Base-by-base conservation (phyloP, 768 basidiomycete genomes). In the Suillus occidentalis region DNA sequence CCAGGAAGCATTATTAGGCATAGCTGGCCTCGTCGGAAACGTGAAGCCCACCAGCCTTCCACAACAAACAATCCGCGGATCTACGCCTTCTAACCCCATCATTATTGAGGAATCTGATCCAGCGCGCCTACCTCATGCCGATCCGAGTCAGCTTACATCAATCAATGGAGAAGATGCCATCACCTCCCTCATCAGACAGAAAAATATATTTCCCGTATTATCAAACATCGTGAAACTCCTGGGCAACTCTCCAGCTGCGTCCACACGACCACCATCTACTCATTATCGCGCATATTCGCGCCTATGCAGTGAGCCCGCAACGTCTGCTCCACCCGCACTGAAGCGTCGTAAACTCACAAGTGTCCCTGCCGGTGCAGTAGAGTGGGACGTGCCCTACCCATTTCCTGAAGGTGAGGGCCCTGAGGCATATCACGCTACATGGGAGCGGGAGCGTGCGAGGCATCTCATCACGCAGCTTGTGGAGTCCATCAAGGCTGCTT, bases 341-440 rank as follows among this genome's bases (percentile, higher is more conserved):
- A 92, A 91, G 76, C 87, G 85, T 66, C 83, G 90, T 36, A 90
- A 84, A 68, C 78, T 92, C 16, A 81, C 80, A 63, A 77, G 79
- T 10, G 90, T 94, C 16, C 92, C 92, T 40, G 92, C 92, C 25
- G 92, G 92, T 13, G 92, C 92, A 1, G 82, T 75, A 1, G 90
- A 92, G 71, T 94, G 92, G 92, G 90, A 92, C 68, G 84, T 93
- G 0, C 92, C 92, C 0, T 93, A 88, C 73, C 92, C 92, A 7
- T 93, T 93, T 67, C 72, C 76, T 74, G 47, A 82, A 57, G 92
- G 90, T 36, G 88, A 94, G 68, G 92, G 89, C 2, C 90, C 92
- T 2, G 72, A 82, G 20, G 79, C 81, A n/a, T 93, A 93, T 73
- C 80, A 76, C 10, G 73, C 79, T 60, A 87, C 79, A 34, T 92